Evolutionary conservation across 331 rosid species (phyloP), one percentile per base, ranked within the genome.

Genomic region (Pyrus hybrid): DNA sequence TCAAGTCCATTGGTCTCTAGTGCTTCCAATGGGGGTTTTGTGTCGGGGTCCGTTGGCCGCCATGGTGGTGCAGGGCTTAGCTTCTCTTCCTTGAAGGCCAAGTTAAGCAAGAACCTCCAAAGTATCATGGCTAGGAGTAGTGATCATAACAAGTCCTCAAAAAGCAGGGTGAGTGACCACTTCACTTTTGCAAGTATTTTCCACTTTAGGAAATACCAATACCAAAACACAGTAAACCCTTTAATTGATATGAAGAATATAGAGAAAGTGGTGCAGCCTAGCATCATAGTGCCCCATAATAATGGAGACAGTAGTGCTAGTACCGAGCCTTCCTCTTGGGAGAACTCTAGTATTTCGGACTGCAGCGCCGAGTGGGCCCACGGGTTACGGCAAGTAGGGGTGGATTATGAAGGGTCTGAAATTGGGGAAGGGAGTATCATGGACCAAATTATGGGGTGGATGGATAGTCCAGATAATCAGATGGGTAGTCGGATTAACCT

Each of bases 121-220:
- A 88, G 81, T 63, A 88, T 93, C 22, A 86, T 91, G 85, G 89
- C 94, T 1, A 90, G 88, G 67, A 79, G 85, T 7, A 83, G 85
- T 20, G 82, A 82, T 28, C 63, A 76, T 33, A 84, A 81, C 33
- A 91, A 76, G 76, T 81, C 86, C 43, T 81, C 93, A 13, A 88
- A 86, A 29, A 88, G 91, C 73, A 87, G 98, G 80, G 98, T 93
- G 37, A 93, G 97, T 79, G 96, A 93, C 13, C 96, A 86, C 72
- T 90, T 87, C 58, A 85, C 97, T 28, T 88, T 93, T 71, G 98
- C 96, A 5, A 93, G 88, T 56, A 88, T 93, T 70, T 93, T 93
- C 84, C 84, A 91, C 60, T 80, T 84, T 22, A 83, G 86, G 63
- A 88, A 80, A 41, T 80, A 78, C 29, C 86, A 86, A 13, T 84